A percentile compares a stretch with the other conserved stretches of the same genome.
Evolutionary conservation across 2,329 filamentous ascomycete species (phyloP).

Genomic region (Cercospora berteroae): DNA sequence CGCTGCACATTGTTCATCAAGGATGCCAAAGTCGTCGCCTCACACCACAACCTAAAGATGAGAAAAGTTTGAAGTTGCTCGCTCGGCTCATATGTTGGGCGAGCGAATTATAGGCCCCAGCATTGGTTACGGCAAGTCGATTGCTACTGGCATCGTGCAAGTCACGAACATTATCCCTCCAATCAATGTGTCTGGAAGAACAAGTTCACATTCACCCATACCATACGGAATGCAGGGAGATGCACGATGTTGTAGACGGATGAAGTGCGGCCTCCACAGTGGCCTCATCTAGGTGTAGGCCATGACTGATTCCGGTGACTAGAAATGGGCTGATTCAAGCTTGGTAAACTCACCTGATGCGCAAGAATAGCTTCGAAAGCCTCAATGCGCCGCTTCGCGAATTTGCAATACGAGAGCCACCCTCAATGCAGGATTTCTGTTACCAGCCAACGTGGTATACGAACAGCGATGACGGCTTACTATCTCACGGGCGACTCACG

Average conservation of each 20-base stretch:
- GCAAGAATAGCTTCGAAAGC: not conserved
- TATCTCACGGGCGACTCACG: not conserved
- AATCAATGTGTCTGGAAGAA: not conserved
- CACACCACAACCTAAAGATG: not conserved
- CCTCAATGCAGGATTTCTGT: not conserved
- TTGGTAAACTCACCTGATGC: not conserved
- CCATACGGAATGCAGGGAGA: not conserved
- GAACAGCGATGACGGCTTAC: slow-evolving; percentile 1
- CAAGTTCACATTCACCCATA: not conserved
- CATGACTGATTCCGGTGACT: not conserved
- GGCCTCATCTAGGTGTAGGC: not conserved
- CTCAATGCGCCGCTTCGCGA: not conserved
- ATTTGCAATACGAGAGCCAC: not conserved
- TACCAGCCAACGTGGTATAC: not conserved
- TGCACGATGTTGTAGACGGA: not conserved
- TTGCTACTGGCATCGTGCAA: not conserved
- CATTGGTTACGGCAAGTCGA: not conserved
- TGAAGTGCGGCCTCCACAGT: not conserved
- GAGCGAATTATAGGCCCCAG: not conserved
- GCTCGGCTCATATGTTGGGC: not conserved
- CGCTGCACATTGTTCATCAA: not conserved
- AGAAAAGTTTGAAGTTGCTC: not conserved
- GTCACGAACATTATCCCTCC: not conserved
- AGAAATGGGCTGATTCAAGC: not conserved
- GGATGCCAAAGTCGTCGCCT: not conserved